Evolutionary conservation across 345 rosid genomes (phyloP).

Genomic region (Moringa oleifera): DNA sequence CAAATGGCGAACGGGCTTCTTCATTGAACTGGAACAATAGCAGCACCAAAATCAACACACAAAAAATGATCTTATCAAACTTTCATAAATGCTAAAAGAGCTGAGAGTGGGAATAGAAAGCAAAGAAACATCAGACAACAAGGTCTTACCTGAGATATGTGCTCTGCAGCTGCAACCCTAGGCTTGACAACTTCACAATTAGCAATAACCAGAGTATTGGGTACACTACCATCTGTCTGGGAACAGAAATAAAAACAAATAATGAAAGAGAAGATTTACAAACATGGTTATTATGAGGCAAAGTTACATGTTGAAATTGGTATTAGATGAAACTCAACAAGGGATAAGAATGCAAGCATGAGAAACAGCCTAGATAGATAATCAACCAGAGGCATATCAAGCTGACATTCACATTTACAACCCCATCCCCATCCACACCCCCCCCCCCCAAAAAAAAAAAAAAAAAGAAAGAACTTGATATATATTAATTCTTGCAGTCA

Average conservation of each 20-base stretch:
- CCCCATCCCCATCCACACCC: too few species aligned
- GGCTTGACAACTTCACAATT: conserved; percentile 78
- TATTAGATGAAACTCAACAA: too few species aligned
- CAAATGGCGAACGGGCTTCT: conserved; percentile 98
- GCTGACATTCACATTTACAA: too few species aligned
- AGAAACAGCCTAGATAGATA: too few species aligned
- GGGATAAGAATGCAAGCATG: too few species aligned
- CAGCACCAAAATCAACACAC: not conserved
- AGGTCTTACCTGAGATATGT: conserved; percentile 60
- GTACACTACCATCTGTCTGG: conserved; percentile 90
- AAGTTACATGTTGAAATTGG: too few species aligned
- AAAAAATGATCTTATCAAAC: not conserved
- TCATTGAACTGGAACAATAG: conserved; percentile 73
- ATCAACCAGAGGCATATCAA: too few species aligned
- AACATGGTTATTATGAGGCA: not conserved
- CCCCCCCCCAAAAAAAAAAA: too few species aligned
- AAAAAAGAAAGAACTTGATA: too few species aligned
- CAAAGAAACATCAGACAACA: not conserved
- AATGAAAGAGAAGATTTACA: conserved; percentile 1
- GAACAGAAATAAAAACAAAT: conserved; percentile 11
- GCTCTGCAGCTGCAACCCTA: conserved; percentile 84
- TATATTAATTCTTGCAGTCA: too few species aligned
- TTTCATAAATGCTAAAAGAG: not conserved
- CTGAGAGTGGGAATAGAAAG: not conserved
- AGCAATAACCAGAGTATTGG: conserved; percentile 88